Evolutionary conservation across 1,284 basidiomycete species (phyloP), one percentile per base, ranked within the genome.

Genomic region (Exobasidium cylindrosporum): DNA sequence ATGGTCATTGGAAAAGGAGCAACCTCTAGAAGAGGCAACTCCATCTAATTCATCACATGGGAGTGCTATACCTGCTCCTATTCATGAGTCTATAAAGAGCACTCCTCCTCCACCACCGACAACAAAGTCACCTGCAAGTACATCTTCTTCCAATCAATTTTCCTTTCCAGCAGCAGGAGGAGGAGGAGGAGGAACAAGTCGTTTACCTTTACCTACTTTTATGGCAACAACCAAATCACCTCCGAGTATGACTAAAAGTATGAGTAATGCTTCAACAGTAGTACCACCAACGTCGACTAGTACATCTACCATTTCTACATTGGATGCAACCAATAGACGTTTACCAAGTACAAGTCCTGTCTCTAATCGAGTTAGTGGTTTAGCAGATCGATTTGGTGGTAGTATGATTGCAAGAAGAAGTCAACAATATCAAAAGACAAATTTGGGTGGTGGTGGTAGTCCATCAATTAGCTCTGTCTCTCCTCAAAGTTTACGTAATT

Each of bases 1-100:
- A 35, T 55, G 53, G 53, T 44, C 31, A 6, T 44, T 55, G 31
- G 53, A 55, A 21, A 44, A 55, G 17, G 53, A 55, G 31, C 29
- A 55, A 55, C 32, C 53, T 21, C 30, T 44, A 28, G 24, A 55
- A 32, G 21, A 30, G 24, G 14, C 53, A 24, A 23, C 14, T 31
- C 14, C 21, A 26, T 17, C 24, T 26, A 29, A 23, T 44, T 55
- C n/a, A n/a, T n/a, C n/a, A n/a, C n/a, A n/a, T n/a, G n/a, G n/a
- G n/a, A n/a, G n/a, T n/a, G n/a, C n/a, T n/a, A n/a, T n/a, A n/a
- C n/a, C 53, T 44, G n/a, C 53, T 6, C 31, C 31, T 32, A 14
- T 14, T 4, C 29, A 50, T 28, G 47, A 50, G 47, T 13, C 4
- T 24, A 21, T 28, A 28, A 50, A 28, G 26, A 28, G 21, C n/a